Conservation (phyloP, 352 stramenopile species). For the Phytophthora agathidicida region DNA sequence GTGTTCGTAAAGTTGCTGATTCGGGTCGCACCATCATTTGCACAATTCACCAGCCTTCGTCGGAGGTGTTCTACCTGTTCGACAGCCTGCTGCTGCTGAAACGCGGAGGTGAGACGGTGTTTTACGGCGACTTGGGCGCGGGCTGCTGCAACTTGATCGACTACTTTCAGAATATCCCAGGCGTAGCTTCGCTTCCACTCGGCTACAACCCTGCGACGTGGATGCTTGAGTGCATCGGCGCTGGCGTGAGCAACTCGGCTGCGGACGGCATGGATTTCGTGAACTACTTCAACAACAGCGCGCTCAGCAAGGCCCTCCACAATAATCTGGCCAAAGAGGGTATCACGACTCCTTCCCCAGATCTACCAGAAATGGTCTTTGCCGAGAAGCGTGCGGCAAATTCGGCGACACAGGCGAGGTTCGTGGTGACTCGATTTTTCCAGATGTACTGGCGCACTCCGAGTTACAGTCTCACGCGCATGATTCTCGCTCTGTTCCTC, state of each 20-base stretch:
- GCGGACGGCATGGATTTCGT: conserved; percentile 41
- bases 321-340: conserved; percentile 28
- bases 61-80: conserved; percentile 9
- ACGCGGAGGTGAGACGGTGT: conserved; percentile 35
- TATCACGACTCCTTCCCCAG: conserved; percentile 27
- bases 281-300: conserved; percentile 35
- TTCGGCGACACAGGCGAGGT: conserved; percentile 31
- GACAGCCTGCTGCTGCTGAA: conserved; percentile 23
- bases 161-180: conserved; percentile 51
- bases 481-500: conserved; percentile 55
- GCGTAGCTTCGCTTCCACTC: conserved; percentile 33
- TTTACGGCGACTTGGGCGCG: conserved; percentile 32
- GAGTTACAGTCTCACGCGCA: conserved; percentile 14
- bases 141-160: conserved; percentile 39
- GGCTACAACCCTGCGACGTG: conserved; percentile 87
- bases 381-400: conserved; percentile 33
- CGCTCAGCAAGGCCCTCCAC: conserved; percentile 21
- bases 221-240: conserved; percentile 85
- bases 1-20: conserved; percentile 5
- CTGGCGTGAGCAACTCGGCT: conserved; percentile 29
- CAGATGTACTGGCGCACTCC: conserved; percentile 35
- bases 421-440: conserved; percentile 27
- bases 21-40: conserved; percentile 8
- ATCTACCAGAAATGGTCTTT: conserved; percentile 34
- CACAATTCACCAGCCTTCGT: conserved; percentile 9